Base-by-base conservation (phyloP, 148 eudicot genomes). In the Polygonum maritimum region DNA sequence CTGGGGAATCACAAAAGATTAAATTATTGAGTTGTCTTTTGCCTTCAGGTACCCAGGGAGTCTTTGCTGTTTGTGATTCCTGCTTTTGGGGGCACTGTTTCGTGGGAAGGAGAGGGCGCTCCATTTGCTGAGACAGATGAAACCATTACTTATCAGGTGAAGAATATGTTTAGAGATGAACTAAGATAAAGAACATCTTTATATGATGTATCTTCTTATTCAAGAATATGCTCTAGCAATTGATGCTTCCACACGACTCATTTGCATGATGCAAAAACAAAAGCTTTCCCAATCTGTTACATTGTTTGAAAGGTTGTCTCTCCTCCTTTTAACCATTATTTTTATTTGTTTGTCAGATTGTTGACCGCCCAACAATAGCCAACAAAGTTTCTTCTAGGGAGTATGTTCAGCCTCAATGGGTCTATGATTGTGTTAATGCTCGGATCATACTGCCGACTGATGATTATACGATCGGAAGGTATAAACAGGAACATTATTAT, bases 321-420 rank as follows among this genome's bases (percentile, higher is more conserved):
- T 57, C 33, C 13, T 19, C 1, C 12, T 44, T 44, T 44, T 5
- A 44, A 44, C 47, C 31, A n/a, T 3, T 41, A n/a, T 0, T 3
- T 73, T 77, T 78, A 22, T 35, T 60, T 83, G 76, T 65, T 48
- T 9, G 35, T 63, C 90, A 95, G 98, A 83, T 95, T 81, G 94
- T 95, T 80, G 98, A 95, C 74, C 87, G 98, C 77, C 98, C 97
- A 65, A 79, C 85, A 18, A 92, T 88, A 82, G 90, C 83, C 33
- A 90, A 80, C 48, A 83, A 79, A 79, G 87, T 88, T 78, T 92
- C 88, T 41, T 87, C 97, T 48, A 78, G 98, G 79, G 97, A 90
- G 40, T 95, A 95, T 86, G 83, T 95, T 71, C 98, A 95, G 82
- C 98, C 98, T 11, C 98, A 95, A 81, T 95, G 98, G 98, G 82